Percentiles rank a stretch among this genome's conserved stretches.
Conservation (phyloP, 1,284 basidiomycete genomes). For the Phellinidium pouzarii region DNA sequence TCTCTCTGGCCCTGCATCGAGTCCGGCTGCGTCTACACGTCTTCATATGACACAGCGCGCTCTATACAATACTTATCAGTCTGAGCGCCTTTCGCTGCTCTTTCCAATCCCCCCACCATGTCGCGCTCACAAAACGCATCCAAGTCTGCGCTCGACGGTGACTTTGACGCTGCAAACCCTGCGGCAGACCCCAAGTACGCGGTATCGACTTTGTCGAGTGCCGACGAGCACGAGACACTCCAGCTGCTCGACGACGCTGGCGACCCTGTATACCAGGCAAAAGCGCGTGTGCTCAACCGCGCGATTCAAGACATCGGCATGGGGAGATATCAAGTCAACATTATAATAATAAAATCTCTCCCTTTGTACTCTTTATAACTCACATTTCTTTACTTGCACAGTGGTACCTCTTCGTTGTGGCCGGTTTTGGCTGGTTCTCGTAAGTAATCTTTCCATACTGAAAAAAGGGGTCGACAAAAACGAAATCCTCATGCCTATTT, state of each 20-base stretch:
- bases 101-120: too few relatives aligned
- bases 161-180: too few relatives aligned
- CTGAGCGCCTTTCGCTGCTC: too few relatives aligned
- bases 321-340: constrained; percentile 58
- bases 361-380: neutral
- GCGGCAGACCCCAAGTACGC: neutral
- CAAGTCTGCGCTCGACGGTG: too few relatives aligned
- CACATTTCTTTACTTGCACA: constrained; percentile 20
- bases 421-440: constrained; percentile 67
- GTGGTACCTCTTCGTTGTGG: constrained; percentile 49
- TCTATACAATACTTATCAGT: too few relatives aligned
- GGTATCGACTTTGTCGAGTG: neutral
- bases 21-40: too few relatives aligned
- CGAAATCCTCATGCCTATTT: constrained; percentile 3
- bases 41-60: too few relatives aligned
- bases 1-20: too few relatives aligned
- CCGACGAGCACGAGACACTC: constrained; percentile 11
- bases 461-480: constrained; percentile 11
- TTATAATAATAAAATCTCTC: neutral
- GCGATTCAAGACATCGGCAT: constrained; percentile 60
- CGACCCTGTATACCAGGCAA: constrained; percentile 50
- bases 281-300: constrained; percentile 48
- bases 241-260: constrained; percentile 32
- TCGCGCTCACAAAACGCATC: too few relatives aligned
- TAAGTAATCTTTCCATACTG: constrained; percentile 31